Base-by-base conservation (phyloP, 2,329 filamentous ascomycete species). In the Venturiaceae sp. region DNA sequence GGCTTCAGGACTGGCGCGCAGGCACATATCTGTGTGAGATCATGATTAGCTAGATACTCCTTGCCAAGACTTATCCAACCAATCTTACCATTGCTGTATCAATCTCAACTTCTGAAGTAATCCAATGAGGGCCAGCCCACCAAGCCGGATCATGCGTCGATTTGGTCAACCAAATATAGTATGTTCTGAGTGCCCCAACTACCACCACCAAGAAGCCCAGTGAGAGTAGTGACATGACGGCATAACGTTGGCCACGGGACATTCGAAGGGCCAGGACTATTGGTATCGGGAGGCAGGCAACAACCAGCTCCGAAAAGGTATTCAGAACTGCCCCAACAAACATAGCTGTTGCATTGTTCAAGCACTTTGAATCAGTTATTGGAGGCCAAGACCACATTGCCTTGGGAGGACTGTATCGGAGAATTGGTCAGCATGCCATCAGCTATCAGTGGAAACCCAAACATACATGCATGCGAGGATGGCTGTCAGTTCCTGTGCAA, bases 21-120 rank as follows among this genome's bases (percentile, higher is more conserved):
- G 9, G 58, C 55, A 46, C 58, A 59, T 6, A 59, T 46, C 58
- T 59, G 13, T 11, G n/a, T n/a, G n/a, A n/a, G n/a, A n/a, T n/a
- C n/a, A n/a, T n/a, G n/a, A n/a, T n/a, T n/a, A n/a, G n/a, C n/a
- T n/a, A n/a, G n/a, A n/a, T n/a, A n/a, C n/a, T n/a, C n/a, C n/a
- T n/a, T n/a, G n/a, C n/a, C n/a, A n/a, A n/a, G n/a, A n/a, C n/a
- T n/a, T n/a, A 21, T 50, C 6, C 7, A 8, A 8, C 32, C 19
- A 8, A 23, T 9, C 73, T 64, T 63, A 76, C 74, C 23, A 78
- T 69, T 8, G 73, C 74, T 6, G 77, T 60, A 60, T 77, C 72
- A 11, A 77, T 73, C 62, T 78, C 75, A 3, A 78, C 70, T 0
- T 73, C 71, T 4, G 75, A 73, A 47, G 69, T 69, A 14, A 77